Evolutionary conservation across 345 rosid genomes (phyloP).

Genomic region (Passiflora organensis): DNA sequence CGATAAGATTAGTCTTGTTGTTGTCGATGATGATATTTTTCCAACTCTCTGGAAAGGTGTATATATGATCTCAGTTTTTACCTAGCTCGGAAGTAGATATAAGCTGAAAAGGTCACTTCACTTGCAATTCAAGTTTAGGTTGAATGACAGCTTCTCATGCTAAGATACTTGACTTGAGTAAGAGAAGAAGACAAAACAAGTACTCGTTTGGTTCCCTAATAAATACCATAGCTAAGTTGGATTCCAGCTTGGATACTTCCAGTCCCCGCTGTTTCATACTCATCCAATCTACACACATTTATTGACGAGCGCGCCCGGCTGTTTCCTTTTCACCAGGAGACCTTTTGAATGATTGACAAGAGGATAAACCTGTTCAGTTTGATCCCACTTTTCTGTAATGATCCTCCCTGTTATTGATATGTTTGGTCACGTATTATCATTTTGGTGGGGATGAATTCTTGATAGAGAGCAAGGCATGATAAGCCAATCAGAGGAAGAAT

Average conservation of each 20-base stretch:
- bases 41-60: too few relatives aligned
- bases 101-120: too few relatives aligned
- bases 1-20: too few relatives aligned
- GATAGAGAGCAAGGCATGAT: conserved; percentile 7
- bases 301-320: neutral
- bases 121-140: too few relatives aligned
- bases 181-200: neutral
- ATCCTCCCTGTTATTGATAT: neutral
- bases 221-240: neutral
- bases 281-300: neutral
- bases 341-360: conserved; percentile 12
- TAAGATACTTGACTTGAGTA: neutral
- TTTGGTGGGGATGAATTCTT: conserved; percentile 25
- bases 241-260: neutral
- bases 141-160: too few relatives aligned
- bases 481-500: conserved; percentile 20
- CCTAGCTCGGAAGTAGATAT: too few relatives aligned
- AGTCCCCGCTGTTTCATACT: conserved; percentile 5
- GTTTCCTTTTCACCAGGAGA: conserved; percentile 1
- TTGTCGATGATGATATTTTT: too few relatives aligned
- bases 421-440: conserved; percentile 1
- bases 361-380: conserved; percentile 8
- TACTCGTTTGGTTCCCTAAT: conserved; percentile 6
- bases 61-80: too few relatives aligned
- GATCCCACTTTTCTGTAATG: conserved; percentile 9